Evolutionary conservation across 495 filamentous ascomycete species (phyloP).

Genomic region (Penicillium soppii): DNA sequence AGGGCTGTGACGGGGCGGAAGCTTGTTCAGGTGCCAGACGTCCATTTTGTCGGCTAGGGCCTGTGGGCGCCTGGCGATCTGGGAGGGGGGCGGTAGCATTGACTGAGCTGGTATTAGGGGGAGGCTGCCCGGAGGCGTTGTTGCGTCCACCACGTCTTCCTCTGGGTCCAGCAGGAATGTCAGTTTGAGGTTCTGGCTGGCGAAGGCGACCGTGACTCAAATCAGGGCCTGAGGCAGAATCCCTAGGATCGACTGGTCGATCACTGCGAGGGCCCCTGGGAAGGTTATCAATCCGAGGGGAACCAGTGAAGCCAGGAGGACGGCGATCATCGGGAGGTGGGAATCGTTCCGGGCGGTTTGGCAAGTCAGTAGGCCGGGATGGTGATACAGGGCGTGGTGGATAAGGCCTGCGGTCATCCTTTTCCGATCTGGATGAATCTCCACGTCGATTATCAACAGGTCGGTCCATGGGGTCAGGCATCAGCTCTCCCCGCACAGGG

Average conservation of each 20-base stretch:
- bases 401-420: constrained; percentile 36
- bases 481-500: constrained; percentile 36
- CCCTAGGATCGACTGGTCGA: constrained; percentile 31
- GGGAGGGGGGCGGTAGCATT: constrained; percentile 22
- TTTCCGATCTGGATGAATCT: constrained; percentile 31
- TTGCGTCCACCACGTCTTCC: constrained; percentile 35
- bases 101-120: constrained; percentile 15
- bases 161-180: constrained; percentile 72
- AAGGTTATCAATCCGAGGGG: constrained; percentile 34
- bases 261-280: constrained; percentile 43
- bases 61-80: constrained; percentile 39
- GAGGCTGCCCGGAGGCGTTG: constrained; percentile 27
- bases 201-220: constrained; percentile 56
- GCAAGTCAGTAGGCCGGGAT: constrained; percentile 25
- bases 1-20: constrained; percentile 20
- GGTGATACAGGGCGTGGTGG: constrained; percentile 30
- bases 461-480: constrained; percentile 37
- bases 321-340: constrained; percentile 33
- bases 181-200: constrained; percentile 51
- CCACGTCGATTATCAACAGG: constrained; percentile 33
- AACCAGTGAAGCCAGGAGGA: constrained; percentile 20
- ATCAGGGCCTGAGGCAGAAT: constrained; percentile 35
- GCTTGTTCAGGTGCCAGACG: constrained; percentile 30
- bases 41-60: constrained; percentile 35
- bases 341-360: constrained; percentile 41